Base-by-base conservation (phyloP, 192 early-diverging fungal species). In the Geranomyces variabilis region DNA sequence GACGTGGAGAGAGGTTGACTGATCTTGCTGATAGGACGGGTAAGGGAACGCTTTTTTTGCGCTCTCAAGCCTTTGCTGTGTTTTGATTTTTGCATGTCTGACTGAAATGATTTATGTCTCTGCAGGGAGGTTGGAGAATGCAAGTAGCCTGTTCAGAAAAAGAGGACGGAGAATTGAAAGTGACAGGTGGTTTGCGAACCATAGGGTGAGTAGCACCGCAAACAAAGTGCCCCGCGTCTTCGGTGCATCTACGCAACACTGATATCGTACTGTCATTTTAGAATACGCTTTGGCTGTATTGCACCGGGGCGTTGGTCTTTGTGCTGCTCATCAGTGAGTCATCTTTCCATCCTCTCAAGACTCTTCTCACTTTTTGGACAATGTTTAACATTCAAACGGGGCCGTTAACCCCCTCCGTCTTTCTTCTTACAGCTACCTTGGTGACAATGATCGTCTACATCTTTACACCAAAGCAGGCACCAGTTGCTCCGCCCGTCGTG, bases 51-150 rank as follows among this genome's bases (percentile, higher is more conserved):
- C n/a, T n/a, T n/a, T n/a, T n/a, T n/a, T n/a, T n/a, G n/a, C n/a
- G n/a, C n/a, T n/a, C n/a, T n/a, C n/a, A n/a, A n/a, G n/a, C n/a
- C n/a, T n/a, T n/a, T n/a, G n/a, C n/a, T n/a, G n/a, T n/a, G n/a
- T n/a, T n/a, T n/a, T n/a, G n/a, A n/a, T n/a, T n/a, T n/a, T n/a
- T n/a, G n/a, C n/a, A n/a, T n/a, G n/a, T n/a, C n/a, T n/a, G n/a
- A n/a, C n/a, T n/a, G n/a, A n/a, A 53, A 53, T 26, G 51, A 3
- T 53, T 17, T 53, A n/a, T 53, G 51, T 6, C 51, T 4, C 15
- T n/a, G 51, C 24, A 53, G 51, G n/a, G 51, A n/a, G 51, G 51
- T 17, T 53, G 51, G 51, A 53, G 51, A 53, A 53, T 17, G 51
- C 51, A 26, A 53, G 51, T 53, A 53, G 51, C 51, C 24, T 53